Conservation (phyloP, 129 eudicot genomes). For the Flaveria bidentis region DNA sequence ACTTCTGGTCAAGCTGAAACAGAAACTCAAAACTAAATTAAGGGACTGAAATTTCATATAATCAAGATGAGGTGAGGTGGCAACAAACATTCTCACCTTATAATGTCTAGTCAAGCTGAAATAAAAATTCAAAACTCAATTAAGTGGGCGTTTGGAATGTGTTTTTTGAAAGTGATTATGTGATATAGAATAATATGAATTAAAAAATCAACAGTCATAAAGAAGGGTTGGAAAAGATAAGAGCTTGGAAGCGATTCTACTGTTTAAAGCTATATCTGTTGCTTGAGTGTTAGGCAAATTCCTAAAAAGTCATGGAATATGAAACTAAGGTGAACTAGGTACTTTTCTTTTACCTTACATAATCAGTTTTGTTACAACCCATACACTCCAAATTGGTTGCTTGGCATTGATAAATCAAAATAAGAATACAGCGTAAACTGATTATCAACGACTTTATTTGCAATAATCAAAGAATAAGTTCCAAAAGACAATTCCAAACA, state of each 20-base stretch:
- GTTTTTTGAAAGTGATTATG: conserved; percentile 4
- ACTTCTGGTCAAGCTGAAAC: background rate
- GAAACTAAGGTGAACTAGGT: background rate
- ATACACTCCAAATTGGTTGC: background rate
- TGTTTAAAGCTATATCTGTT: background rate
- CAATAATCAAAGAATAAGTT: background rate
- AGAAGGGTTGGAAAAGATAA: background rate
- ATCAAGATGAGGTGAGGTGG: background rate
- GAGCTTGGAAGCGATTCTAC: background rate
- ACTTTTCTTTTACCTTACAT: background rate
- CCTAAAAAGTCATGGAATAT: background rate
- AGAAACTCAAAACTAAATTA: background rate
- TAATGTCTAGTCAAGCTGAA: background rate
- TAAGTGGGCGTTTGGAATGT: background rate
- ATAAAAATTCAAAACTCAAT: too few relatives aligned
- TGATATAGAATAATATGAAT: background rate
- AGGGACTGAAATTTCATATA: conserved; percentile 5
- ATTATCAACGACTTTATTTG: background rate
- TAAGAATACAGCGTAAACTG: background rate
- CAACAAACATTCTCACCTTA: conserved; percentile 3
- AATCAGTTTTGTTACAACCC: background rate
- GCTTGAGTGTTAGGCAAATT: background rate
- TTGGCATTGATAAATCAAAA: background rate
- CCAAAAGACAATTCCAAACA: background rate
- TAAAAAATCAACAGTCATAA: background rate